Conservation (phyloP, 768 basidiomycete species). For the Amanita polypyramis region DNA sequence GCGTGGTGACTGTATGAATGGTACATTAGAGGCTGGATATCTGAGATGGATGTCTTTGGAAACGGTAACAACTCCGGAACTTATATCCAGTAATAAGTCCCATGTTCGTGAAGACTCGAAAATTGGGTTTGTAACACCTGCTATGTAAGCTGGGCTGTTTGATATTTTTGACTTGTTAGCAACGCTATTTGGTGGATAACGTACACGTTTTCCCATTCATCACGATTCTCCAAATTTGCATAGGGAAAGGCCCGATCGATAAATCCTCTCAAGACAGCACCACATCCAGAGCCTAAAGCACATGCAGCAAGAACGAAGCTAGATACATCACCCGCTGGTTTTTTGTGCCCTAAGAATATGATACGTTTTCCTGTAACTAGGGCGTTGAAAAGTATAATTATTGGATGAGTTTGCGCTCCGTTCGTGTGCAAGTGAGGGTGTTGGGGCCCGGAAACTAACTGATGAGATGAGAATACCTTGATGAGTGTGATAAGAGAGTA, state of each 20-base stretch:
- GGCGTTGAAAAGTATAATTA: constrained; percentile 94
- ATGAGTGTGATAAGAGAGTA: constrained; percentile 89
- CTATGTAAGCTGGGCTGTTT: constrained; percentile 80
- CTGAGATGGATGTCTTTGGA: constrained; percentile 71
- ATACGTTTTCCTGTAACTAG: constrained; percentile 93
- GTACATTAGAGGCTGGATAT: constrained; percentile 36
- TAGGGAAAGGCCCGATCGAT: constrained; percentile 93
- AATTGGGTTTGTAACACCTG: constrained; percentile 95
- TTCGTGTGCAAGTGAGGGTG: constrained; percentile 94
- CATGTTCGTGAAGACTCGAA: constrained; percentile 82
- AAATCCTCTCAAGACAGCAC: constrained; percentile 73
- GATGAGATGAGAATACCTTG: constrained; percentile 61
- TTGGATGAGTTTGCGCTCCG: constrained; percentile 83
- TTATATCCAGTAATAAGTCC: constrained; percentile 92
- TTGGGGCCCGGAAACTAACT: constrained; percentile 55
- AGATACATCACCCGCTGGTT: constrained; percentile 85
- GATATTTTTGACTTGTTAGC: not conserved
- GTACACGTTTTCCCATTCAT: constrained; percentile 86
- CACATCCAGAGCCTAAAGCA: constrained; percentile 86
- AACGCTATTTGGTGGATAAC: constrained; percentile 14
- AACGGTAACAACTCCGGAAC: constrained; percentile 76
- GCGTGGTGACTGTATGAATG: constrained; percentile 34
- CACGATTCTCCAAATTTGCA: constrained; percentile 78
- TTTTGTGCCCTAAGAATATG: constrained; percentile 85
- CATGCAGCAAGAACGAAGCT: constrained; percentile 91